These are phyloP conservation scores for Candida orba DNA, from an alignment of 805 yeast genomes.

Conservation along the genomic window DNA sequence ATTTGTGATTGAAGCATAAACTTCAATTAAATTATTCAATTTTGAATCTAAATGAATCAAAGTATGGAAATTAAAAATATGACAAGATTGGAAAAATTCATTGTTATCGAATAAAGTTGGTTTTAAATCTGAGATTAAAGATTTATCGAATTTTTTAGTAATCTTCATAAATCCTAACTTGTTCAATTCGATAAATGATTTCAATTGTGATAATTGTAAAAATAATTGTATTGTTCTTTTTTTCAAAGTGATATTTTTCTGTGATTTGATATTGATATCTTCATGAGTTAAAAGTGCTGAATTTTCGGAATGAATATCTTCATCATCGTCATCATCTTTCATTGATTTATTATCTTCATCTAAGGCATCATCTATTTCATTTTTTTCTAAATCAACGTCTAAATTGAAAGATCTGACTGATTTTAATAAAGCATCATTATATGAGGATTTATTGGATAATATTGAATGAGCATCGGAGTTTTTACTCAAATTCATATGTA, in stretches of 20 bases:
- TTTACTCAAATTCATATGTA: conserved; percentile 19
- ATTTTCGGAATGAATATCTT: conserved; percentile 33
- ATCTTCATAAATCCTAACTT: conserved; percentile 82
- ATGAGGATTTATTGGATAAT: conserved; percentile 18
- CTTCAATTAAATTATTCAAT: conserved; percentile 43
- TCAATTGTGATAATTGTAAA: conserved; percentile 72
- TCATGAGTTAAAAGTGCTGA: conserved; percentile 44
- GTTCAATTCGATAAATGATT: conserved; percentile 78
- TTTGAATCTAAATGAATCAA: conserved; percentile 42
- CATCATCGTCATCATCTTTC: conserved; percentile 31
- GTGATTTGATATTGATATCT: conserved; percentile 42
- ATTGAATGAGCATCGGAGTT: conserved; percentile 20
- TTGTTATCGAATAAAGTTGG: conserved; percentile 37
- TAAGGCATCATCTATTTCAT: conserved; percentile 16
- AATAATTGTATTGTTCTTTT: conserved; percentile 55
- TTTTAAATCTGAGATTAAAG: conserved; percentile 49
- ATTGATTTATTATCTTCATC: conserved; percentile 23
- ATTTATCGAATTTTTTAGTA: conserved; percentile 84
- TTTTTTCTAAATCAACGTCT: conserved; percentile 13
- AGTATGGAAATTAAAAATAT: conserved; percentile 49
- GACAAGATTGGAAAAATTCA: conserved; percentile 39
- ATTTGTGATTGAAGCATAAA: conserved; percentile 45
- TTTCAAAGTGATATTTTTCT: conserved; percentile 58
- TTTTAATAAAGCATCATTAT: conserved; percentile 16
- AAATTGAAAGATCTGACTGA: conserved; percentile 17